A percentile compares a stretch with the other conserved stretches of the same genome.
Conservation (phyloP, 192 early-diverging fungal genomes). For the Diversispora epigaea region DNA sequence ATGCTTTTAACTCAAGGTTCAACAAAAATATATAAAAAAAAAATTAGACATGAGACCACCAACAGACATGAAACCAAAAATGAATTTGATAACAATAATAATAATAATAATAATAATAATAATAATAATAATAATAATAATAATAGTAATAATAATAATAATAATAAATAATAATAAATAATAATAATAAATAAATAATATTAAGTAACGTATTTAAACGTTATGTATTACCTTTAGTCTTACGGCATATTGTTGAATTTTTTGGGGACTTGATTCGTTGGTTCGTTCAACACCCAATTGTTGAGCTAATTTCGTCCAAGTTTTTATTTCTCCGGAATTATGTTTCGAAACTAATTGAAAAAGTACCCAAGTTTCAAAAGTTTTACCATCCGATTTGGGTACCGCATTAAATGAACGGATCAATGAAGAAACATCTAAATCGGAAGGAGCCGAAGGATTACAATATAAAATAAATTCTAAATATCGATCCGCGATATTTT, state of each 20-base stretch:
- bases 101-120: too few species aligned
- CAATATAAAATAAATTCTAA: conserved; percentile 30
- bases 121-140: too few species aligned
- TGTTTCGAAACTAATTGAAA: conserved; percentile 28
- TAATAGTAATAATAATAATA: too few species aligned
- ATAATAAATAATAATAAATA: too few species aligned
- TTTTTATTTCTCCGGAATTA: conserved; percentile 26
- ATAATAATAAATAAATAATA: too few species aligned
- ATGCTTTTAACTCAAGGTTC: conserved; percentile 75
- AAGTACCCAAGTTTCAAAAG: conserved; percentile 24
- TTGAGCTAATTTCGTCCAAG: conserved; percentile 31
- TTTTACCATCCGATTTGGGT: conserved; percentile 30
- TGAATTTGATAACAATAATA: conserved; percentile 11
- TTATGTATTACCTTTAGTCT: conserved; percentile 22
- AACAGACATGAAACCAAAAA: conserved; percentile 28
- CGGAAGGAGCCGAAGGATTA: conserved; percentile 14
- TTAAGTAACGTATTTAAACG: too few species aligned
- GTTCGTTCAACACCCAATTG: conserved; percentile 30
- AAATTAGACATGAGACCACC: conserved; percentile 30
- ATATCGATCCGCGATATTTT: conserved; percentile 26
- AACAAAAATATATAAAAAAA: conserved; percentile 74
- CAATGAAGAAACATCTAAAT: not conserved
- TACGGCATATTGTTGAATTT: conserved; percentile 33
- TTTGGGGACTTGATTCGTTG: conserved; percentile 28
- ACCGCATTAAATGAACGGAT: conserved; percentile 14